These are phyloP conservation scores for Leptographium flavum DNA, from an alignment of 2,329 filamentous ascomycete species.

Conservation along the genomic window DNA sequence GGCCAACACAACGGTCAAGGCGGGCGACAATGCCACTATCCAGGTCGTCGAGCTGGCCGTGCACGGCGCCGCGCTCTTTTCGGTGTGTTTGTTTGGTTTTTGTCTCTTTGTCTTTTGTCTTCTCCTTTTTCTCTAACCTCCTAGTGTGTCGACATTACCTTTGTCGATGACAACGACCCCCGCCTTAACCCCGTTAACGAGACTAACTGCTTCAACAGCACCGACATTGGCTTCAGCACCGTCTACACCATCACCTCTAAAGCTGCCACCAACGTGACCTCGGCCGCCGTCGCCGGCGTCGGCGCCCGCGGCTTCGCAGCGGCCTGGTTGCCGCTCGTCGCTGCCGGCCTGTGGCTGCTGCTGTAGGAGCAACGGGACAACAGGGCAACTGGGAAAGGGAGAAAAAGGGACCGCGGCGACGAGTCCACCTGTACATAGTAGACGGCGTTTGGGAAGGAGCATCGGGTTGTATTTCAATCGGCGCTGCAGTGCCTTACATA, in stretches of 20 bases:
- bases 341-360: constrained; percentile 24
- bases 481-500: too few species aligned
- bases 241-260: constrained; percentile 55
- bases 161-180: constrained; percentile 60
- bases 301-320: constrained; percentile 12
- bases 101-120: not conserved
- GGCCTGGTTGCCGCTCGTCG: constrained; percentile 20
- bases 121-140: not conserved
- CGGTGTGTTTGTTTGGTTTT: constrained; percentile 34
- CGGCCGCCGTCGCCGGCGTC: constrained; percentile 15
- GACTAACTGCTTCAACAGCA: constrained; percentile 81
- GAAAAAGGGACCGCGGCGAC: too few species aligned
- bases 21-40: constrained; percentile 83
- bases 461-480: too few species aligned
- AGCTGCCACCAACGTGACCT: constrained; percentile 17
- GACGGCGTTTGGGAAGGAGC: too few species aligned
- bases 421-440: too few species aligned
- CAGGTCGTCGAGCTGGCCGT: constrained; percentile 73
- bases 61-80: constrained; percentile 73
- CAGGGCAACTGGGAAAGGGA: too few species aligned
- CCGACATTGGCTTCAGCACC: constrained; percentile 59
- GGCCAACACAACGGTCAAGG: constrained; percentile 49
- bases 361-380: constrained; percentile 19
- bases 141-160: constrained; percentile 89
- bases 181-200: constrained; percentile 57